These are phyloP conservation scores for Metschnikowia chrysomelidarum DNA, from an alignment of 805 yeast genomes.

Conservation along the genomic window DNA sequence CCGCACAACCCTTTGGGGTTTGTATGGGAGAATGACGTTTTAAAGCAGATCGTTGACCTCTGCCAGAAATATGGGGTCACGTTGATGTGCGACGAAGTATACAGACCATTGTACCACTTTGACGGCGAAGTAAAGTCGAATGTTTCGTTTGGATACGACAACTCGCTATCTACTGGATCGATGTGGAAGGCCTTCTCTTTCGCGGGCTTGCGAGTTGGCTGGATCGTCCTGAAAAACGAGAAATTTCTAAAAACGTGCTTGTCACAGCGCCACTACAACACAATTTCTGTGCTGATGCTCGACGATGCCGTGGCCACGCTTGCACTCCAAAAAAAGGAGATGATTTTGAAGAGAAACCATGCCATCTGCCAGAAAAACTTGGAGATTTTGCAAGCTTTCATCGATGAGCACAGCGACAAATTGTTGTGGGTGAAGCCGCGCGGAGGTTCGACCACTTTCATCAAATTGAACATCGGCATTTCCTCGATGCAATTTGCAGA, in stretches of 20 bases:
- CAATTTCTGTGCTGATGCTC: conserved; percentile 46
- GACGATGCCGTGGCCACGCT: conserved; percentile 48
- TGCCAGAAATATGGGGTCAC: conserved; percentile 35
- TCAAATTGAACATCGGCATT: conserved; percentile 30
- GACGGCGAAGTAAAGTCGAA: conserved; percentile 31
- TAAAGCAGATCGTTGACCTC: conserved; percentile 35
- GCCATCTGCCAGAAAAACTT: conserved; percentile 40
- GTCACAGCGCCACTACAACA: conserved; percentile 48
- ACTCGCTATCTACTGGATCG: conserved; percentile 47
- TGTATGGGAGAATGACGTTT: conserved; percentile 34
- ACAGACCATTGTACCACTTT: conserved; percentile 49
- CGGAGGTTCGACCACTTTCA: conserved; percentile 49
- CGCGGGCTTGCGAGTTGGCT: conserved; percentile 54
- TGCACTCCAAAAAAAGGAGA: conserved; percentile 36
- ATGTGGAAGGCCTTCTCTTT: conserved; percentile 53
- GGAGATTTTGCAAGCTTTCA: conserved; percentile 31
- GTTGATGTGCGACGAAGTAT: conserved; percentile 51
- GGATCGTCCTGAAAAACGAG: conserved; percentile 43
- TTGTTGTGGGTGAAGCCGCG: conserved; percentile 43
- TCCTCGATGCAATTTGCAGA: conserved; percentile 32
- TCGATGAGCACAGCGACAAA: conserved; percentile 28
- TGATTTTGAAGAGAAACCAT: conserved; percentile 39
- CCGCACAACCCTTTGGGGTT: conserved; percentile 36
- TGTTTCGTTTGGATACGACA: conserved; percentile 39
- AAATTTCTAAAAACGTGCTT: conserved; percentile 31